A percentile compares a stretch with the other conserved stretches of the same genome.
Conservation (phyloP, 169 alveolate genomes). For the Hepatocystis sp. region DNA sequence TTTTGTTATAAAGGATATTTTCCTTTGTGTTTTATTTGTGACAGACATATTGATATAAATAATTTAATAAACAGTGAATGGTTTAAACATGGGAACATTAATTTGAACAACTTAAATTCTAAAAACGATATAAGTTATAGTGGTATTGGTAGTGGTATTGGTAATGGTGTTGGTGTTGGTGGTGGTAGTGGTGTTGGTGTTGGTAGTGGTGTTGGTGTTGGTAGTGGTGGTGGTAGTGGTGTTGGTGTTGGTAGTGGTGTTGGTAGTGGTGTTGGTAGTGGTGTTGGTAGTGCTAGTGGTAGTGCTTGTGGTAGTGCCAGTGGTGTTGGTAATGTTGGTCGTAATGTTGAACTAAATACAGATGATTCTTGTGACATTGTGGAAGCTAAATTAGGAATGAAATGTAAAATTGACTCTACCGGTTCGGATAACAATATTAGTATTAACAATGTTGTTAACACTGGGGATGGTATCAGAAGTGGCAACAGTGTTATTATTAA, state of each 20-base stretch:
- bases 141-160: too few relatives aligned
- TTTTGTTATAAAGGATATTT: conserved; percentile 71
- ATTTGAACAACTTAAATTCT: conserved; percentile 15
- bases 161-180: too few relatives aligned
- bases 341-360: too few relatives aligned
- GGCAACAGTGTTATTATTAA: too few relatives aligned
- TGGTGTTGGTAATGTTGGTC: too few relatives aligned
- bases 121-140: neutral
- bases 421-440: neutral
- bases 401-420: neutral
- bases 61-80: conserved; percentile 48
- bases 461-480: neutral
- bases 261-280: neutral
- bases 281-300: neutral
- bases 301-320: too few relatives aligned
- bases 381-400: neutral
- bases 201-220: neutral
- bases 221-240: neutral
- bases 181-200: too few relatives aligned
- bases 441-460: neutral
- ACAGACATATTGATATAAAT: conserved; percentile 18
- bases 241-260: neutral
- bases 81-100: conserved; percentile 41
- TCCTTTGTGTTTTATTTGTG: conserved; percentile 75
- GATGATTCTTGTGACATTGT: neutral